These are phyloP conservation scores for Pseudocercospora musae DNA, from an alignment of 2,329 filamentous ascomycete species.

Conservation along the genomic window DNA sequence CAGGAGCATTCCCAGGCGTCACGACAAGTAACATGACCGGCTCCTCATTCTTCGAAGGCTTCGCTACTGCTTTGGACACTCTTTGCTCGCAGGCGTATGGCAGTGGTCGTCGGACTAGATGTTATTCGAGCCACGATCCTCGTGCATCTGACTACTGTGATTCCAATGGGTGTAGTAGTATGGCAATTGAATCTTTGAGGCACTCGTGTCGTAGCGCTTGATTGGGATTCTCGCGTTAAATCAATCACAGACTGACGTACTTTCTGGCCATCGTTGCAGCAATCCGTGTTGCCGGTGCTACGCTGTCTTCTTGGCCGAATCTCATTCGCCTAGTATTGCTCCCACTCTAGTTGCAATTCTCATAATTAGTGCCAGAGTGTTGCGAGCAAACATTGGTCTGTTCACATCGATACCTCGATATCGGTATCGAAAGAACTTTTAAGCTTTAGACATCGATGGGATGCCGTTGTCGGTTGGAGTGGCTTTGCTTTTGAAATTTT, in stretches of 20 bases:
- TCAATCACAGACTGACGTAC: conserved; percentile 20
- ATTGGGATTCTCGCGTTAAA: too few relatives aligned
- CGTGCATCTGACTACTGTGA: conserved; percentile 43
- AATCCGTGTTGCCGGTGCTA: conserved; percentile 52
- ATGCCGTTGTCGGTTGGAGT: too few relatives aligned
- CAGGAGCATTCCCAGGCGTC: conserved; percentile 51
- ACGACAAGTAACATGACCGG: conserved; percentile 56
- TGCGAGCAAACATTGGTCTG: too few relatives aligned
- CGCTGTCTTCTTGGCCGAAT: conserved; percentile 42
- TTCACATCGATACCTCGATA: too few relatives aligned
- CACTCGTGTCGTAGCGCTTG: too few relatives aligned
- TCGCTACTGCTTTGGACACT: conserved; percentile 52
- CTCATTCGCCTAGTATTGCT: conserved; percentile 49
- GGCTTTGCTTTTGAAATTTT: conserved; percentile 31
- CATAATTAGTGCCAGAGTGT: too few relatives aligned
- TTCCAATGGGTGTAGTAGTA: conserved; percentile 48
- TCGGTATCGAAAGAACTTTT: too few relatives aligned
- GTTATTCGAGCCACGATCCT: conserved; percentile 53
- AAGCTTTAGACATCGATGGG: too few relatives aligned
- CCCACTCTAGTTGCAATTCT: too few relatives aligned
- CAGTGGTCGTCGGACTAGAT: conserved; percentile 52
- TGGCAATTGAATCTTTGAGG: conserved; percentile 47
- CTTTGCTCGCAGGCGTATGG: conserved; percentile 53
- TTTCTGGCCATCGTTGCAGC: conserved; percentile 27
- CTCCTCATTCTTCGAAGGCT: conserved; percentile 50